A percentile compares a stretch with the other conserved stretches of the same genome.
Evolutionary conservation across 208 protist species (phyloP).

Genomic region (Borovskyia barvae): DNA sequence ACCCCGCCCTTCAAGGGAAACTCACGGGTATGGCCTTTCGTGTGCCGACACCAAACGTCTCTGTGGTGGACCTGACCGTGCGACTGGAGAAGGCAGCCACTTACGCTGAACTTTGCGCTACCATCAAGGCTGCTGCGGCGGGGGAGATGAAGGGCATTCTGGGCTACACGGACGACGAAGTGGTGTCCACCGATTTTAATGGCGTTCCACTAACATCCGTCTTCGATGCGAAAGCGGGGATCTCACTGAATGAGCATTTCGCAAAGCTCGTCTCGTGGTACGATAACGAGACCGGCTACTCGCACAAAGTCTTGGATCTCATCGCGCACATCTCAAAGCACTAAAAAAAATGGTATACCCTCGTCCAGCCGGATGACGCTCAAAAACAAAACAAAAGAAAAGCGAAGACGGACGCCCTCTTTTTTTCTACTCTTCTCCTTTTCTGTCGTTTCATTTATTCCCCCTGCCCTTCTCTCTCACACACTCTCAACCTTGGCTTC

Average conservation of each 20-base stretch:
- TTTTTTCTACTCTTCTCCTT: neutral
- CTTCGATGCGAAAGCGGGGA: conserved; percentile 98
- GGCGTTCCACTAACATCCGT: conserved; percentile 94
- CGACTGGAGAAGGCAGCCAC: conserved; percentile 88
- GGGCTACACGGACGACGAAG: conserved; percentile 97
- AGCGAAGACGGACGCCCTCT: neutral
- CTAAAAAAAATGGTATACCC: conserved; percentile 3
- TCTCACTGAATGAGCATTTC: conserved; percentile 96
- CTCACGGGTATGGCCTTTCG: conserved; percentile 98
- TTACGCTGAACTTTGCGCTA: conserved; percentile 96
- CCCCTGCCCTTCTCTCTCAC: neutral
- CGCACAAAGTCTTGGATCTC: conserved; percentile 98
- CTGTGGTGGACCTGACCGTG: conserved; percentile 98
- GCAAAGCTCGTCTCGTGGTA: conserved; percentile 99
- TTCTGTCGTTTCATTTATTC: neutral
- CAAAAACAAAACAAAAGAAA: conserved; percentile 2
- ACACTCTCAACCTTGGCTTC: neutral
- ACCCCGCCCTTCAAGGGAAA: conserved; percentile 89
- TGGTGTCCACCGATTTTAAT: conserved; percentile 99
- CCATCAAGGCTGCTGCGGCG: conserved; percentile 91
- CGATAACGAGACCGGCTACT: conserved; percentile 99
- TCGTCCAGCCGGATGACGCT: no score
- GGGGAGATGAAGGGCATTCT: conserved; percentile 96
- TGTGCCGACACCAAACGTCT: conserved; percentile 98
- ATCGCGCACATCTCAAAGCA: conserved; percentile 73